Evolutionary conservation across 2,329 filamentous ascomycete genomes (phyloP).

Genomic region (Aspergillus hortae): DNA sequence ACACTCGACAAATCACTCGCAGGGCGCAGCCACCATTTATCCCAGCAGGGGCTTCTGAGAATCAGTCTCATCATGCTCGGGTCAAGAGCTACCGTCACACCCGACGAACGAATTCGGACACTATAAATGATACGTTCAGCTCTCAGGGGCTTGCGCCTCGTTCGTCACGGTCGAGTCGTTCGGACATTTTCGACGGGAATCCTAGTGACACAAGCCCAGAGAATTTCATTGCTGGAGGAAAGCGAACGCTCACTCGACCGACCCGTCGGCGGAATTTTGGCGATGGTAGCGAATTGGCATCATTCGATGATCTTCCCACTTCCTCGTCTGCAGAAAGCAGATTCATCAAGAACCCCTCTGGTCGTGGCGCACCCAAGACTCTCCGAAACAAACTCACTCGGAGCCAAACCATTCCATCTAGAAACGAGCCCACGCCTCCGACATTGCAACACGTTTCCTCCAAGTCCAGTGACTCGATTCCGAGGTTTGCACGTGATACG

Average conservation of each 20-base stretch:
- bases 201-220: constrained; percentile 49
- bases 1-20: constrained; percentile 44
- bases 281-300: constrained; percentile 86
- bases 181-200: constrained; percentile 47
- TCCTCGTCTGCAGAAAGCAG: constrained; percentile 76
- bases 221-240: constrained; percentile 52
- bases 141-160: constrained; percentile 41
- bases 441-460: constrained; percentile 57
- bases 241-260: constrained; percentile 72
- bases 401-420: constrained; percentile 29
- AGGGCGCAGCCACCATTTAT: constrained; percentile 71
- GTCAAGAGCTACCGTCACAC: constrained; percentile 68
- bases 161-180: constrained; percentile 39
- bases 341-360: constrained; percentile 75
- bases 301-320: constrained; percentile 91
- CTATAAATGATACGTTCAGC: constrained; percentile 48
- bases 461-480: constrained; percentile 49
- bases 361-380: constrained; percentile 64
- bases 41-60: constrained; percentile 68
- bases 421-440: constrained; percentile 42
- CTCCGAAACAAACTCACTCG: constrained; percentile 50
- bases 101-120: constrained; percentile 79
- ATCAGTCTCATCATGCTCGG: constrained; percentile 73
- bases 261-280: constrained; percentile 72
- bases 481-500: constrained; percentile 64